Base-by-base conservation (phyloP, 2,329 filamentous ascomycete genomes). In the Didymella keratinophila region DNA sequence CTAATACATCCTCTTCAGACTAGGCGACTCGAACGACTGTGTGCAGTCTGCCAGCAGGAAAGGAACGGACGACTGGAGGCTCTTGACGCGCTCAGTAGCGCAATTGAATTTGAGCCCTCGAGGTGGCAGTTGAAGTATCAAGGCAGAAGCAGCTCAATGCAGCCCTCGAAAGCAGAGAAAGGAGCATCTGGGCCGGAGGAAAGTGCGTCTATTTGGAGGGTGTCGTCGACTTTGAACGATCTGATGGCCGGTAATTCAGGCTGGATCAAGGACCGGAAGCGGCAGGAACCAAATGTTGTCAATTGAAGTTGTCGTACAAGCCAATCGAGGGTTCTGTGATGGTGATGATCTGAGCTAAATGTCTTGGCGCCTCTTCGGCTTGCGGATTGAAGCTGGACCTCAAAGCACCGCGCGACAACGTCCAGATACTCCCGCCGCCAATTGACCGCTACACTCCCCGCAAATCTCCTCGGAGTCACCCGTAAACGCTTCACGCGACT, bases 361-460 rank as follows among this genome's bases (percentile, higher is more conserved):
- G 49, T 56, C 25, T 25, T 58, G 45, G 56, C 41, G 32, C 14
- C 39, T 7, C 7, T 52, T 52, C 49, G 49, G 50, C 50, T 50
- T 58, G 36, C 36, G 51, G 57, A 48, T 52, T 56, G 42, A 56
- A 61, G 58, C 62, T 61, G 52, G 61, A 60, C 61, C 60, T 62
- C 64, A 56, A 41, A 46, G 50, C 39, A 54, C 37, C 18, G 48
- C 51, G 56, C 51, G 18, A 52, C 52, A 39, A 52, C 52, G 36
- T 37, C n/a, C 57, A 43, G 34, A 34, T 52, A 41, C 30, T 51
- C 34, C 21, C 56, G 54, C 56, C 63, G 58, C 56, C 61, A 63
- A 67, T 66, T 64, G 63, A 57, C 56, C 34, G 45, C 23, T 58
- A 43, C 44, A 32, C 48, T 25, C 36, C 36, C 25, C 32, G 50